Percentiles rank a stretch among this genome's conserved stretches.
phyloP scores from a whole-genome alignment of 805 yeast species.

The Kurtzmaniella fragi region DNA sequence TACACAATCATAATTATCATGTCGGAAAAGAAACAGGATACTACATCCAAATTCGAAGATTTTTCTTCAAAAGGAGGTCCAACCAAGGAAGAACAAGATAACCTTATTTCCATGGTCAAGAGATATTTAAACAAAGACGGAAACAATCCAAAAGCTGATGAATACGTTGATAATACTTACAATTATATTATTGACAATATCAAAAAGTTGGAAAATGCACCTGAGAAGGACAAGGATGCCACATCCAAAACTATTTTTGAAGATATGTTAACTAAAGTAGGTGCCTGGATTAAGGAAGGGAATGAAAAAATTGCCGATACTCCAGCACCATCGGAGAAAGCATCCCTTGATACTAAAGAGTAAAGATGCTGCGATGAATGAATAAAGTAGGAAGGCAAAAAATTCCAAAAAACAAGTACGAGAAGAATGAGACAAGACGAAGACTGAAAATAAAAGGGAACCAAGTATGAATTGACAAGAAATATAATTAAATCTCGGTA shows the following conservation, averaged over 20 bases:
- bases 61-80: too few species aligned
- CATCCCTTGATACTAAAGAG: too few species aligned
- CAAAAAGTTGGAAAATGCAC: constrained; percentile 24
- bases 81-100: background rate
- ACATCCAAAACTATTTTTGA: constrained; percentile 31
- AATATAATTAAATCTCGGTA: background rate
- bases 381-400: background rate
- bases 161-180: constrained; percentile 22
- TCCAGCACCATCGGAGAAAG: too few species aligned
- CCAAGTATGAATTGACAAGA: background rate
- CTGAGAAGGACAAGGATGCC: constrained; percentile 27
- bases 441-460: background rate
- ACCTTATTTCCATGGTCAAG: constrained; percentile 7
- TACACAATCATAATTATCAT: too few species aligned
- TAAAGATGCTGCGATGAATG: too few species aligned
- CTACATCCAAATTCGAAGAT: too few species aligned
- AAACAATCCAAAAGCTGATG: constrained; percentile 20
- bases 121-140: constrained; percentile 24
- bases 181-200: constrained; percentile 20
- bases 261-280: constrained; percentile 24
- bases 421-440: too few species aligned
- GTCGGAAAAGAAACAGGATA: too few species aligned
- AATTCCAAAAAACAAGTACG: background rate
- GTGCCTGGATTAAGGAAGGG: constrained; percentile 20
- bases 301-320: constrained; percentile 5